Conservation (phyloP, 306 rosid species). For the Cotoneaster glaucophyllus region DNA sequence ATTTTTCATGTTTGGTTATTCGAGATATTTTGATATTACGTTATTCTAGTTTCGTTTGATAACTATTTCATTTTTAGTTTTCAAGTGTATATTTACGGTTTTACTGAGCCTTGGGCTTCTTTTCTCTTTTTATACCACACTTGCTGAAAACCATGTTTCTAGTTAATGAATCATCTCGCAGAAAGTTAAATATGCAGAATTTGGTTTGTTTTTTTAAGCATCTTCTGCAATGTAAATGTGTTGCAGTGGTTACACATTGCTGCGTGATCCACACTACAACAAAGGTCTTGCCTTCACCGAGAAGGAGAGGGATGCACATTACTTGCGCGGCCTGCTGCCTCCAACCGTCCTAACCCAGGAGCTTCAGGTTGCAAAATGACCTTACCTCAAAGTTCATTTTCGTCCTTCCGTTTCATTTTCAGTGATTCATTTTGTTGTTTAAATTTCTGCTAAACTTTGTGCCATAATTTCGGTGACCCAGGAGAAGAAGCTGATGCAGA, state of each 20-base stretch:
- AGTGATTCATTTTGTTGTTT: background rate
- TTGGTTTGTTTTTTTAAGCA: background rate
- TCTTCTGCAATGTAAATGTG: conserved; percentile 4
- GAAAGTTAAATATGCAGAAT: background rate
- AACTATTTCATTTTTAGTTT: too few relatives aligned
- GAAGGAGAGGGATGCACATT: conserved; percentile 91
- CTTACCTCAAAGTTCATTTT: background rate
- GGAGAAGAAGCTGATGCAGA: conserved; percentile 87
- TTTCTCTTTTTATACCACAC: background rate
- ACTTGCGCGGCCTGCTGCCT: conserved; percentile 92
- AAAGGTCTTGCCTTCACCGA: conserved; percentile 86
- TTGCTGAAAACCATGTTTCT: background rate
- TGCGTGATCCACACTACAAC: conserved; percentile 94
- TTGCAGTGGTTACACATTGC: conserved; percentile 64
- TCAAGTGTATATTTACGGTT: too few relatives aligned
- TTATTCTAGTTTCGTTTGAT: background rate
- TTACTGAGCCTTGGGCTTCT: background rate
- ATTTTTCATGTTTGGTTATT: background rate
- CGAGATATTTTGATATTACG: background rate
- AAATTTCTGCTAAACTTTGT: background rate
- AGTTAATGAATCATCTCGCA: background rate
- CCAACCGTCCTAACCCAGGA: conserved; percentile 65
- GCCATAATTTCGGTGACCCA: conserved; percentile 20
- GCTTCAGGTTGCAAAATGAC: conserved; percentile 57
- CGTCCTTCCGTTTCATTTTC: background rate